These are phyloP conservation scores for Edaphochlamys debaryana DNA, from an alignment of 139 green algal genomes.

Conservation along the genomic window DNA sequence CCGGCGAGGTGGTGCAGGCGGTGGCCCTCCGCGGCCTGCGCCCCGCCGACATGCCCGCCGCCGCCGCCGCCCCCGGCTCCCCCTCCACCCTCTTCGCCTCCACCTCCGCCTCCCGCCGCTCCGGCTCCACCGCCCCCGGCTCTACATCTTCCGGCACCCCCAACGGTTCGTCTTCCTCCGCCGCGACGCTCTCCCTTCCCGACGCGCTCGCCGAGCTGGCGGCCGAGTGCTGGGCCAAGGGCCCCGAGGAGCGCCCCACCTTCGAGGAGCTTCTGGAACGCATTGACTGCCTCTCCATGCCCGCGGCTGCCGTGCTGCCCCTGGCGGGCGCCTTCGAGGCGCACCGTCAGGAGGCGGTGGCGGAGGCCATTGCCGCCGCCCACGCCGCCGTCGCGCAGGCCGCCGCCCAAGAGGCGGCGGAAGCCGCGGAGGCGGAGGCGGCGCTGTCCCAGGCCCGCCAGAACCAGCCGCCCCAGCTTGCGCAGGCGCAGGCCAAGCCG, in stretches of 20 bases:
- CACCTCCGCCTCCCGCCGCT: background rate
- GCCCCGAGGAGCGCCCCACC: conserved; percentile 5
- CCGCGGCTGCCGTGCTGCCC: too few relatives aligned
- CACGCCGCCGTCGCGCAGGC: too few relatives aligned
- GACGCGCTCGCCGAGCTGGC: background rate
- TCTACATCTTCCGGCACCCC: too few relatives aligned
- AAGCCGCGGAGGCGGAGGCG: too few relatives aligned
- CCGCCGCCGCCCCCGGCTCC: background rate
- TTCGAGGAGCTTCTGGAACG: conserved; percentile 14
- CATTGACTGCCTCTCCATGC: background rate
- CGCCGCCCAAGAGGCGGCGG: too few relatives aligned
- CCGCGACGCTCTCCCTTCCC: background rate
- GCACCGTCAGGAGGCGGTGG: too few relatives aligned
- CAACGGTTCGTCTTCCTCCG: background rate
- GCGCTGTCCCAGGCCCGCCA: too few relatives aligned
- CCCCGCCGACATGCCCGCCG: conserved; percentile 16
- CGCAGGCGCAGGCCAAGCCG: too few relatives aligned
- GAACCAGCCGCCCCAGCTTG: too few relatives aligned
- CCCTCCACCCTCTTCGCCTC: background rate
- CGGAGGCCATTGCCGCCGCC: too few relatives aligned
- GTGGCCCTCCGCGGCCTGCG: conserved; percentile 14
- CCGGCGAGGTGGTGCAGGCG: conserved; percentile 42
- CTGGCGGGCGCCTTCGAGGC: too few relatives aligned
- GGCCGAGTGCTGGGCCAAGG: conserved; percentile 24
- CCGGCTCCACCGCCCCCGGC: too few relatives aligned